Percentiles rank a stretch among this genome's conserved stretches.
Evolutionary conservation across 306 rosid genomes (phyloP).

Genomic region (Quercus engelmannii): DNA sequence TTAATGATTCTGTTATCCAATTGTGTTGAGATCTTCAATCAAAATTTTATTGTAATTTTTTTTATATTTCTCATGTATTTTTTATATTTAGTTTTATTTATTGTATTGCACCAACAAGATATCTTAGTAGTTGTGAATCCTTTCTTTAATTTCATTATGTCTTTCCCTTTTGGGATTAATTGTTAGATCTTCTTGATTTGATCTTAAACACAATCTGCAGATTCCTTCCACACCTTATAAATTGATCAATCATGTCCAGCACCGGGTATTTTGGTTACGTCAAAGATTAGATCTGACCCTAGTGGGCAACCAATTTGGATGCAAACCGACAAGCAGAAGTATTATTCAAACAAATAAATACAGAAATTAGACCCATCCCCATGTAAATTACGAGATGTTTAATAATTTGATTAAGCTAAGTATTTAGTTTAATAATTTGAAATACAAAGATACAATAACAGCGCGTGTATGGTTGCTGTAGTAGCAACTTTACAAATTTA

Average conservation of each 20-base stretch:
- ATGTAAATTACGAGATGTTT: background rate
- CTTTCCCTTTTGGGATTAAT: background rate
- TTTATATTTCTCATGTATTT: too few relatives aligned
- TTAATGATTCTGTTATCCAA: too few relatives aligned
- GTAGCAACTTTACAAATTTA: too few relatives aligned
- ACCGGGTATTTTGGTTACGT: background rate
- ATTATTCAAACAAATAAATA: background rate
- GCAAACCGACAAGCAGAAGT: background rate
- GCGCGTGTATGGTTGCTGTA: too few relatives aligned
- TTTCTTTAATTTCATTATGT: background rate
- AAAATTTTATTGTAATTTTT: too few relatives aligned
- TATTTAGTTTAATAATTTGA: background rate
- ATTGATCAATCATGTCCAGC: background rate
- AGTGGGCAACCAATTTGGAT: background rate
- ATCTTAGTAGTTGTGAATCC: background rate
- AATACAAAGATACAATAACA: too few relatives aligned
- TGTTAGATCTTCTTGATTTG: background rate
- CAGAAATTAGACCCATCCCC: background rate
- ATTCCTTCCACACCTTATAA: constrained; percentile 28
- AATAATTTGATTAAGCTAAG: background rate
- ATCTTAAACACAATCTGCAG: background rate
- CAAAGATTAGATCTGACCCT: background rate
- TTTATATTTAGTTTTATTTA: too few relatives aligned
- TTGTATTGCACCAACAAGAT: too few relatives aligned
- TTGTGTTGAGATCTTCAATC: too few relatives aligned